Base-by-base conservation (phyloP, 73 alveolate genomes). In the Diophrys sp. region DNA sequence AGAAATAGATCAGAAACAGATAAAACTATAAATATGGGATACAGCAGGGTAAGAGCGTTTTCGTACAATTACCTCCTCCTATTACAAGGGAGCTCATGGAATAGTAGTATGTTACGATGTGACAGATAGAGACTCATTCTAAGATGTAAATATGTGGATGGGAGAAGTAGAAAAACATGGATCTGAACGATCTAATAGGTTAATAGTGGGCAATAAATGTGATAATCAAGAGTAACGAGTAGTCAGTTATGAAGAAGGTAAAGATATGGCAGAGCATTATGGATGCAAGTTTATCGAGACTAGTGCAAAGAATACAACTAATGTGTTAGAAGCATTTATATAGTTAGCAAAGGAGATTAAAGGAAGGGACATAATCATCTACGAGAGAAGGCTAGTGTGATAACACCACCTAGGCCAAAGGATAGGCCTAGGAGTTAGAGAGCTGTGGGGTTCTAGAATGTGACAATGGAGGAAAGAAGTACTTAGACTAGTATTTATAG, bases 261-360 rank as follows among this genome's bases (percentile, higher is more conserved):
- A 84, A 74, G 92, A 72, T 2, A 77, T 88, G 24, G 95, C 94
- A 27, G 90, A 84, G 14, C 90, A 78, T 69, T 83, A 79, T 83
- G 84, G 80, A 78, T 86, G 89, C 44, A 79, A 85, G 27, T 89
- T 78, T 88, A 80, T 91, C 24, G 89, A 75, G 83, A 79, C 94
- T 14, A 72, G 90, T 31, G 97, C 95, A 1, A 91, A 91, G 78
- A 79, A 76, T n/a, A 79, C 88, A 72, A 80, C 73, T 28, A 90
- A 87, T 69, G 87, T 91, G 27, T 87, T 83, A 54, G 87, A 78
- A 57, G 89, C 89, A 54, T 85, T 85, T 81, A 31, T 73, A 24
- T 23, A 56, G 53, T 70, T 73, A 78, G 70, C 89, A 18, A 72
- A 78, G 54, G 89, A 81, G 70, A 81, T 81, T 62, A 81, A 73